Evolutionary conservation across 176 grass and related monocot species (phyloP), one percentile per base, ranked within the genome.

Genomic region (Eragrostis nindensis): DNA sequence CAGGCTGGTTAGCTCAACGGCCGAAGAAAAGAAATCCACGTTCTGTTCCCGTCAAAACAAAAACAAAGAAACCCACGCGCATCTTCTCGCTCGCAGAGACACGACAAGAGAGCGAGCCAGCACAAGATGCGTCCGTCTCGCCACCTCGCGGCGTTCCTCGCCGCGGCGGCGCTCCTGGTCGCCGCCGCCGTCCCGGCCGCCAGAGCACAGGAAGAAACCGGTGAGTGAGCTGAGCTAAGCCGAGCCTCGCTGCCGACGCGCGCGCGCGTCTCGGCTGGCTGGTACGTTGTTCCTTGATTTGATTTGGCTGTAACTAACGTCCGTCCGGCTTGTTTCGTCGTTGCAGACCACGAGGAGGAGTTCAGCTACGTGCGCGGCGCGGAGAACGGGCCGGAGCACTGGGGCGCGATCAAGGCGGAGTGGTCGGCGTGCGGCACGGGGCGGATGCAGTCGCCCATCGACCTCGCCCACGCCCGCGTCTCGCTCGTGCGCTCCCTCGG

Each of bases 401-500:
- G 92, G 94, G 94, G 87, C 0, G 9, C 54, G 8, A 74, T 97
- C 52, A 93, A 92, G 78, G 0, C 4, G 50, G 88, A 94, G 50
- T 97, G 94, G 94, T 75, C 83, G 0, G 50, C 19, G 0, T 97
- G 94, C 70, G 82, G 91, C 43, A 44, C 59, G 3, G 94, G 94
- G 10, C 29, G 69, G 19, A 38, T 78, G 76, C 94, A 97, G 76
- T 97, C 94, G 2, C 95, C 95, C 15, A 86, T 98, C 59, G 92
- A 94, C 62, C 75, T 97, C 39, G 25, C 62, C 1, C 18, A 88
- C 74, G 7, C 66, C 6, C 77, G 68, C 39, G 90, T 92, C 62
- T 13, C 39, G 11, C 46, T 78, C 0, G 41, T 90, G 21, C 71
- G 71, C 29, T 22, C 73, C n/a, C 55, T 92, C 57, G 89, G 92